Conservation (phyloP, 2,329 filamentous ascomycete species). For the Fusarium drepaniforme region DNA sequence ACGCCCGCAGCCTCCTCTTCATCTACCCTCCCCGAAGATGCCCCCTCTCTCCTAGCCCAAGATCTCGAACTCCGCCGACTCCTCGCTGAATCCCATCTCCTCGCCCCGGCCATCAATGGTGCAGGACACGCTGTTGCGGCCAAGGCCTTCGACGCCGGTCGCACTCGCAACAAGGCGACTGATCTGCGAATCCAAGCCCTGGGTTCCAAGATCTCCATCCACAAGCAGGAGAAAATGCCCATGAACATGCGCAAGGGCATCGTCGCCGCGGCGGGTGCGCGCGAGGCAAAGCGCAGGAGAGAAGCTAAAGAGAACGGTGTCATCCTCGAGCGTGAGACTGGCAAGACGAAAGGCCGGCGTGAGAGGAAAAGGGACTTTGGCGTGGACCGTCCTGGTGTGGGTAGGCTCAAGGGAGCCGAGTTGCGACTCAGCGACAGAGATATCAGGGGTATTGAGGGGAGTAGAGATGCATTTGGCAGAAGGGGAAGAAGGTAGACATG, state of each 20-base stretch:
- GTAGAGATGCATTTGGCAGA: conserved; percentile 56
- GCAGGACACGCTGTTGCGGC: conserved; percentile 52
- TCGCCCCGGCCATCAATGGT: conserved; percentile 64
- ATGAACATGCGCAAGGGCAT: conserved; percentile 91
- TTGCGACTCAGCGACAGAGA: conserved; percentile 84
- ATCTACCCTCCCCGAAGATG: conserved; percentile 65
- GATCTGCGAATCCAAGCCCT: conserved; percentile 87
- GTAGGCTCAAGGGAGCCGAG: conserved; percentile 83
- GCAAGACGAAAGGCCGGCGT: conserved; percentile 53
- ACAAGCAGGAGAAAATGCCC: conserved; percentile 88
- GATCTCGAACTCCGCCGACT: conserved; percentile 93
- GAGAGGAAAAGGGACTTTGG: conserved; percentile 64
- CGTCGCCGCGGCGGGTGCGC: conserved; percentile 69
- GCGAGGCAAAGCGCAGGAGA: conserved; percentile 77
- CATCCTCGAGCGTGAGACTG: conserved; percentile 76
- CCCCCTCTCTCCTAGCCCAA: conserved; percentile 82
- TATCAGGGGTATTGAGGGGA: conserved; percentile 76
- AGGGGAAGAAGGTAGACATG: conserved; percentile 44
- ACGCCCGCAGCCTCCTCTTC: conserved; percentile 41
- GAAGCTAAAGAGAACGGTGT: conserved; percentile 94
- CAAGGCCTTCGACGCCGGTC: conserved; percentile 68
- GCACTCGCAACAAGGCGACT: conserved; percentile 82
- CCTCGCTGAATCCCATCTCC: conserved; percentile 90
- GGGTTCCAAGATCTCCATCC: conserved; percentile 81
- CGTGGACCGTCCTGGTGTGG: conserved; percentile 84